A percentile compares a stretch with the other conserved stretches of the same genome.
Evolutionary conservation across 805 yeast species (phyloP).

Genomic region (Wickerhamiella dianesei): DNA sequence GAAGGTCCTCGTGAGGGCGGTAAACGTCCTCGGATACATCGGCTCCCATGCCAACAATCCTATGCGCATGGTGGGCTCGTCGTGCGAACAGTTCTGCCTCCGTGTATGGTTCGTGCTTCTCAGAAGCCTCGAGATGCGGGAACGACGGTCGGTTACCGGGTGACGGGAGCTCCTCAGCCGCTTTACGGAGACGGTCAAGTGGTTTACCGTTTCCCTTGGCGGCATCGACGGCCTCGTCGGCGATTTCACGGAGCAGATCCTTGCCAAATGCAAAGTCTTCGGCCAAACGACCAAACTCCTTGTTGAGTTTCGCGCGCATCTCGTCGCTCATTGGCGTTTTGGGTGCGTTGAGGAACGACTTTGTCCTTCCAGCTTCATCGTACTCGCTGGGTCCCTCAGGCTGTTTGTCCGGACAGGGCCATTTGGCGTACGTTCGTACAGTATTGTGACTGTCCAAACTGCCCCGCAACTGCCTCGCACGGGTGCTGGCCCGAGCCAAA

Average conservation of each 20-base stretch:
- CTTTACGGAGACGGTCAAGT: background rate
- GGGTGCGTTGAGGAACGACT: slow-evolving; percentile 15
- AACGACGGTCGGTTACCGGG: slow-evolving; percentile 24
- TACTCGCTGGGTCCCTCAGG: slow-evolving; percentile 2
- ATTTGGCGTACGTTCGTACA: background rate
- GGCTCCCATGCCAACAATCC: slow-evolving; percentile 51
- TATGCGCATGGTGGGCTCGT: slow-evolving; percentile 46
- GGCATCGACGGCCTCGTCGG: slow-evolving; percentile 7
- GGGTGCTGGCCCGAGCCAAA: background rate
- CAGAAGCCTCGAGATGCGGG: slow-evolving; percentile 54
- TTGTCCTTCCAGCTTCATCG: slow-evolving; percentile 10
- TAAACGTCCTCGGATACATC: slow-evolving; percentile 42
- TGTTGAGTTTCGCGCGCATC: slow-evolving; percentile 20
- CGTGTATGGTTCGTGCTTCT: slow-evolving; percentile 53
- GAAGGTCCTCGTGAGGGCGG: slow-evolving; percentile 52
- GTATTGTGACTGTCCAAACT: background rate
- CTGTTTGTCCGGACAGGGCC: slow-evolving; percentile 3
- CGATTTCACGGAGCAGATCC: slow-evolving; percentile 18
- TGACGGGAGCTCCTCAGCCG: slow-evolving; percentile 10
- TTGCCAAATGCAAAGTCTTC: slow-evolving; percentile 21
- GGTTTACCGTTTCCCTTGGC: slow-evolving; percentile 1
- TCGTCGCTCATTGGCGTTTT: slow-evolving; percentile 19
- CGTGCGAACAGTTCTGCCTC: slow-evolving; percentile 66
- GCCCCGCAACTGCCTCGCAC: background rate
- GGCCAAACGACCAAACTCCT: slow-evolving; percentile 20